Evolutionary conservation across 306 rosid genomes (phyloP).

Genomic region (Citrullus mucosospermus): DNA sequence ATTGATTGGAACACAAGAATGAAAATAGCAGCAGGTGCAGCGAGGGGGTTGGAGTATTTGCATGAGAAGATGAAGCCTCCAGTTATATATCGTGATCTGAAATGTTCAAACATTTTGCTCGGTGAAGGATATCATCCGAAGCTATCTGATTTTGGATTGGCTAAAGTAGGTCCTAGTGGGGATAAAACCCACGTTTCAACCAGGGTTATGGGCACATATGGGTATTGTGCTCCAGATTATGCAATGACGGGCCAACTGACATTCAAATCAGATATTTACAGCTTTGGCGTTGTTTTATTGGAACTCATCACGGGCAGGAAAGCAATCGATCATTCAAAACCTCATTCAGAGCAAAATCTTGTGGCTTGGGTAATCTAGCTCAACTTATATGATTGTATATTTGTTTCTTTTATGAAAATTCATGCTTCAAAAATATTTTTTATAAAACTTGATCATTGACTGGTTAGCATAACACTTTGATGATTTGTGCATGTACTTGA

Average conservation of each 20-base stretch:
- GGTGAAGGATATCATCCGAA: conserved; percentile 62
- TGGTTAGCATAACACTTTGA: background rate
- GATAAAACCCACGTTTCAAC: conserved; percentile 68
- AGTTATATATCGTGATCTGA: conserved; percentile 67
- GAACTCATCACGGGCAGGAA: conserved; percentile 79
- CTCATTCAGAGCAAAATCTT: conserved; percentile 45
- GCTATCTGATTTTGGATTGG: conserved; percentile 86
- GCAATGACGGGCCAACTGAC: conserved; percentile 78
- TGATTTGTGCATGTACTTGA: background rate
- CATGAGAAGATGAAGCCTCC: conserved; percentile 63
- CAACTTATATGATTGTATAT: background rate
- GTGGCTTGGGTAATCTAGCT: conserved; percentile 58
- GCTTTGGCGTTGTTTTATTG: conserved; percentile 90
- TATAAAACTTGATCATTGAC: background rate
- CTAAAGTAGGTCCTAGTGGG: conserved; percentile 70
- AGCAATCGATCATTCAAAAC: conserved; percentile 38
- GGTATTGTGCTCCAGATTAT: conserved; percentile 83
- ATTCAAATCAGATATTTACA: conserved; percentile 75
- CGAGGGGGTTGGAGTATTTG: conserved; percentile 75
- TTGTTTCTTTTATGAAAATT: background rate
- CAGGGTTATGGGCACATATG: conserved; percentile 76
- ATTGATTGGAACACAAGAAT: conserved; percentile 86
- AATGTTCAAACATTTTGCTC: conserved; percentile 78
- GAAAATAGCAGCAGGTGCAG: conserved; percentile 72
- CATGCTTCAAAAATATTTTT: background rate